Conservation (phyloP, 345 rosid species). For the Rhizophora apiculata region DNA sequence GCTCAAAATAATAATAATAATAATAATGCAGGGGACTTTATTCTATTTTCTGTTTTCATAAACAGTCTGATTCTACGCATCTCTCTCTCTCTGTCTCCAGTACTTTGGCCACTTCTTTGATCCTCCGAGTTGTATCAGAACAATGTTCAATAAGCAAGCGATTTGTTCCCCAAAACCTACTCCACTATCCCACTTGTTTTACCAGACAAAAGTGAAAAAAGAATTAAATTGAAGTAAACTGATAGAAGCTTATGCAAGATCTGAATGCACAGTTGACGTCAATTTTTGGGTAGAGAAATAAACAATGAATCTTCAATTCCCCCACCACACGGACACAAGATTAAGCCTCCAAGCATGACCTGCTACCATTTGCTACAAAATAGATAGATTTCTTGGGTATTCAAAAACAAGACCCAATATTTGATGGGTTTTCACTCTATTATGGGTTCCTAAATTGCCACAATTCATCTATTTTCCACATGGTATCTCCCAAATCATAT, state of each 20-base stretch:
- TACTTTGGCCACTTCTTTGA: background rate
- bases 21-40: background rate
- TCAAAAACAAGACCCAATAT: background rate
- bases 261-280: constrained; percentile 1
- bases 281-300: background rate
- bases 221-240: background rate
- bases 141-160: constrained; percentile 4
- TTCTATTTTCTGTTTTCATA: too few species aligned
- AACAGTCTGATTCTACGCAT: too few species aligned
- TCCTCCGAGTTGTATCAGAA: background rate
- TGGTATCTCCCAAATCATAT: constrained; percentile 47
- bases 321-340: constrained; percentile 6
- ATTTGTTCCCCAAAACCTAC: background rate
- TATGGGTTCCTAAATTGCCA: constrained; percentile 57
- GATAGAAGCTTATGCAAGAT: background rate
- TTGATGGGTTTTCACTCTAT: background rate
- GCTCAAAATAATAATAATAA: background rate
- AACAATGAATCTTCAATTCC: background rate
- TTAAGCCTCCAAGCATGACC: background rate
- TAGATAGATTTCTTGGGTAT: background rate
- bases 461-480: constrained; percentile 69
- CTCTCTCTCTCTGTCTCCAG: background rate
- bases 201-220: background rate
- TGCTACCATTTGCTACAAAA: background rate
- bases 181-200: background rate